Conservation (phyloP, 331 rosid genomes). For the Malus hybrid region DNA sequence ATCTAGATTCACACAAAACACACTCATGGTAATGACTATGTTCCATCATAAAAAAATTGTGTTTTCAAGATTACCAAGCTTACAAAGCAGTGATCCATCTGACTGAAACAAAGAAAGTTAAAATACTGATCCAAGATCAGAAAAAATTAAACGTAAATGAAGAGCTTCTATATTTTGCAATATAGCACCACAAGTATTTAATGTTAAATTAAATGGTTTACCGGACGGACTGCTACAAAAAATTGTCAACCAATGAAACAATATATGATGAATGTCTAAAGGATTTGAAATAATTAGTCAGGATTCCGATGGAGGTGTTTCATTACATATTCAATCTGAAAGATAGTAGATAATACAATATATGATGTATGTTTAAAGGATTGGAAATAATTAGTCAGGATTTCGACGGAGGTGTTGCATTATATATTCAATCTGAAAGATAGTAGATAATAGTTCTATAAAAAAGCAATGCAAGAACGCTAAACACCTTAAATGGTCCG, state of each 20-base stretch:
- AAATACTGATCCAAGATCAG: background rate
- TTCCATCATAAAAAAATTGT: background rate
- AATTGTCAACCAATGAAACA: too few relatives aligned
- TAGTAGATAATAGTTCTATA: background rate
- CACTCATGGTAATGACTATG: background rate
- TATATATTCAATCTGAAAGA: background rate
- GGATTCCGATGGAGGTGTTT: too few relatives aligned
- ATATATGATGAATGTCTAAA: too few relatives aligned
- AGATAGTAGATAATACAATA: background rate
- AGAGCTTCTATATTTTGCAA: background rate
- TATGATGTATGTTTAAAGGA: too few relatives aligned
- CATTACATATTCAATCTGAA: background rate
- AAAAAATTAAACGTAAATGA: background rate
- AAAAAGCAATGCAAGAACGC: background rate
- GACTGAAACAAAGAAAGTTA: background rate
- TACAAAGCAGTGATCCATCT: background rate
- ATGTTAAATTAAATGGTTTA: too few relatives aligned
- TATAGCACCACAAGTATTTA: background rate
- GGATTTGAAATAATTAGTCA: too few relatives aligned
- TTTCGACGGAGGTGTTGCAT: too few relatives aligned
- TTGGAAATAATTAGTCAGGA: too few relatives aligned
- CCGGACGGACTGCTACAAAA: too few relatives aligned
- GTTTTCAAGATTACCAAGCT: background rate
- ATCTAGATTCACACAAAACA: background rate
- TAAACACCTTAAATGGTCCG: background rate